Base-by-base conservation (phyloP, 768 basidiomycete species). In the Zangia roseola region DNA sequence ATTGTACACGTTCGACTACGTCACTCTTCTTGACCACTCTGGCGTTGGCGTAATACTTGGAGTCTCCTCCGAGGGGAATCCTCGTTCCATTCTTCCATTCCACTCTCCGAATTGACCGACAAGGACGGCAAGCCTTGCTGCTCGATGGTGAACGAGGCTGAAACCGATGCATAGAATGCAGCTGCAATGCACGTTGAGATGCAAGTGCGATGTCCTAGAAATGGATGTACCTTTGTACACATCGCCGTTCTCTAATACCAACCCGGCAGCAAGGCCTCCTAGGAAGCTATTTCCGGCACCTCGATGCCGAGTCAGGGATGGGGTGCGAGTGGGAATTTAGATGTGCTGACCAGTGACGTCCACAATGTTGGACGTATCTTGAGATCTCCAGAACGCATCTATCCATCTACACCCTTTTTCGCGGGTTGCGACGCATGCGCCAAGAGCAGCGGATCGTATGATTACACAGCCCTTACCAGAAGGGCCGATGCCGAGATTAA, bases 261-360 rank as follows among this genome's bases (percentile, higher is more conserved):
- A 63, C 0, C 91, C 91, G 17, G 89, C 91, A 10, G 82, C 82
- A 13, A 94, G 74, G 6, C 91, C 91, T 13, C 91, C 91, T 20
- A 94, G 74, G 66, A 94, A 95, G 50, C 82, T 78, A 65, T 95
- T 95, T 14, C 93, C 93, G n/a, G 91, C 92, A 37, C 93, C 90
- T 91, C 54, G 20, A 31, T 7, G 12, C 25, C 34, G 40, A 45
- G 10, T 12, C 47, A 46, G 49, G 36, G 28, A 33, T 34, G 45
- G n/a, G 13, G 26, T 31, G 16, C 40, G 19, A 33, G 45, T 47
- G 34, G 43, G 40, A 40, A 45, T 21, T 34, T 4, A 38, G 40
- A 51, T 43, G 14, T 45, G 60, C 64, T 57, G 53, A 83, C 88
- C 92, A 54, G 91, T 94, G 21, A 92, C 90, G 65, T 94, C 91